These are phyloP conservation scores for Collybia sordida DNA, from an alignment of 768 basidiomycete genomes.

Conservation along the genomic window DNA sequence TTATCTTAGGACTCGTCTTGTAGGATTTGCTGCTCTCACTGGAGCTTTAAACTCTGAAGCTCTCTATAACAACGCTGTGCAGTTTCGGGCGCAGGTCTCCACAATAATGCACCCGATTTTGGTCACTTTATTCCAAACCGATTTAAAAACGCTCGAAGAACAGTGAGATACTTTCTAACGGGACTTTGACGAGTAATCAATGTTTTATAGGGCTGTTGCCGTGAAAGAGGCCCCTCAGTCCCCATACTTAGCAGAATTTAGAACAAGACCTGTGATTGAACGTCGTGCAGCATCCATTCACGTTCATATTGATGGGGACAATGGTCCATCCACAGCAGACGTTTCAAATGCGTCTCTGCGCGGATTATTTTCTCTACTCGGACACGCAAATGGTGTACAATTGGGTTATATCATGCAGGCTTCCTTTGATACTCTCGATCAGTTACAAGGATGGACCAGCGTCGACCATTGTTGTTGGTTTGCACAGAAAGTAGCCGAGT, in stretches of 20 bases:
- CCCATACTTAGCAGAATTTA: constrained; percentile 82
- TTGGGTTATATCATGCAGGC: constrained; percentile 72
- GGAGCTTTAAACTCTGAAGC: constrained; percentile 85
- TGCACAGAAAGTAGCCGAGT: constrained; percentile 73
- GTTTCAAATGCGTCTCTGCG: constrained; percentile 75
- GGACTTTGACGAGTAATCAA: neutral
- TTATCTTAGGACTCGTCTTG: constrained; percentile 67
- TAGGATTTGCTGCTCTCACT: constrained; percentile 82
- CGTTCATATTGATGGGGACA: constrained; percentile 84
- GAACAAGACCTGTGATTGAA: constrained; percentile 75
- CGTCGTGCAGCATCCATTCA: constrained; percentile 89
- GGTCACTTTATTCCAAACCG: constrained; percentile 61
- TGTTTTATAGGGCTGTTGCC: constrained; percentile 46
- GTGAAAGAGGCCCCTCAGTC: constrained; percentile 74
- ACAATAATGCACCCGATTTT: constrained; percentile 74
- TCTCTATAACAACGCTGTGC: constrained; percentile 66
- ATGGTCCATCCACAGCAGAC: constrained; percentile 73
- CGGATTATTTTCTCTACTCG: constrained; percentile 68
- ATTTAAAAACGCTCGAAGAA: constrained; percentile 57
- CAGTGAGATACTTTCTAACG: constrained; percentile 48
- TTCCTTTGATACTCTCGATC: constrained; percentile 66
- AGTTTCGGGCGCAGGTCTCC: constrained; percentile 72
- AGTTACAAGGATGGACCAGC: constrained; percentile 61
- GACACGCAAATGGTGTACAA: constrained; percentile 76
- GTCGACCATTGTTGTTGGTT: constrained; percentile 81